These are phyloP conservation scores for Phaeosphaeria sp. DNA, from an alignment of 2,329 filamentous ascomycete genomes.

Conservation along the genomic window DNA sequence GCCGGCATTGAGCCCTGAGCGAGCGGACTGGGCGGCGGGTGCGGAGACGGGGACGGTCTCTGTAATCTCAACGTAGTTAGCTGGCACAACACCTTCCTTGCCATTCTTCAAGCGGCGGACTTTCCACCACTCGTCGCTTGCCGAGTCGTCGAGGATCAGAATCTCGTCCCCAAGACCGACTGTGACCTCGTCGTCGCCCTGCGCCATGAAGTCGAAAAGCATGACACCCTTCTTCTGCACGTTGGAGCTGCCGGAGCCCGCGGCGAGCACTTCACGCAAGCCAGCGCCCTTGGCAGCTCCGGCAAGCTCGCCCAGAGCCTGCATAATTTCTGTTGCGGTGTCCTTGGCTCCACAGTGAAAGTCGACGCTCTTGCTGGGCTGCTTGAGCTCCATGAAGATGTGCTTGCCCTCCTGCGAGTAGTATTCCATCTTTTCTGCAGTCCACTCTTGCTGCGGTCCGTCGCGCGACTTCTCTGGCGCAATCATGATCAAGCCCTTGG, in stretches of 20 bases:
- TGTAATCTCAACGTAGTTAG: constrained; percentile 91
- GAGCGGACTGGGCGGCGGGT: constrained; percentile 55
- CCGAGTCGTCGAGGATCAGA: constrained; percentile 83
- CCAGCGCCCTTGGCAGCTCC: constrained; percentile 85
- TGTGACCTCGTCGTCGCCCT: constrained; percentile 95
- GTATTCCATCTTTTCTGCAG: constrained; percentile 92
- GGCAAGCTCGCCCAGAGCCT: constrained; percentile 84
- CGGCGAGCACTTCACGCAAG: constrained; percentile 83
- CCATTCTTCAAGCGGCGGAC: constrained; percentile 88
- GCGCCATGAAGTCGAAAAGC: constrained; percentile 94
- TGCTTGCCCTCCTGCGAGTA: constrained; percentile 98
- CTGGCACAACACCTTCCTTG: constrained; percentile 94
- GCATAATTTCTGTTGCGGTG: constrained; percentile 91
- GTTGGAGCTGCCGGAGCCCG: constrained; percentile 67
- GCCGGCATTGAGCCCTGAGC: constrained; percentile 65
- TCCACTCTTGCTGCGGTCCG: constrained; percentile 89
- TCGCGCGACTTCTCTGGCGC: constrained; percentile 84
- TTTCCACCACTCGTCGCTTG: constrained; percentile 99
- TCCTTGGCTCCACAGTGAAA: constrained; percentile 98
- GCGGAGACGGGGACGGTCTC: constrained; percentile 65
- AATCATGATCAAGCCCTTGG: constrained; percentile 87
- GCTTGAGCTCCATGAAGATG: constrained; percentile 91
- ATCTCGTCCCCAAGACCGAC: constrained; percentile 92
- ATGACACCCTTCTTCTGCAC: constrained; percentile 83
- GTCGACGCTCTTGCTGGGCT: constrained; percentile 92